phyloP scores from a whole-genome alignment of 2,329 filamentous ascomycete species.

The Paecilomyces formosus region DNA sequence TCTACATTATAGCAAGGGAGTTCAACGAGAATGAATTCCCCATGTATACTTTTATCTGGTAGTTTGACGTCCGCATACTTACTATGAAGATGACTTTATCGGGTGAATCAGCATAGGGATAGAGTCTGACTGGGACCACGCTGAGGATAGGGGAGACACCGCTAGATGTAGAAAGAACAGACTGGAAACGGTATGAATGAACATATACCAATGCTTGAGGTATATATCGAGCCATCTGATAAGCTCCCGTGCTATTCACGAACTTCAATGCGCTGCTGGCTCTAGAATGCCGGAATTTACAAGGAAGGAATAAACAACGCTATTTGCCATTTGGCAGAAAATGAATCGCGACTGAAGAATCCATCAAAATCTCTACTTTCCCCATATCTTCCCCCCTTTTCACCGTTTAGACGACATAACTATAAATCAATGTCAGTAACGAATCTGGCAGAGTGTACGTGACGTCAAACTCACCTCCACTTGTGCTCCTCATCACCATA shows the following conservation, averaged over 20 bases:
- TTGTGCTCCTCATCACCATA: conserved; percentile 88
- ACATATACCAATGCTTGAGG: too few species aligned
- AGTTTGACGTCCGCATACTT: too few species aligned
- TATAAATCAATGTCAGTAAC: neutral
- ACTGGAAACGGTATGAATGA: too few species aligned
- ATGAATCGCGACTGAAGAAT: neutral
- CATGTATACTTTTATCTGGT: too few species aligned
- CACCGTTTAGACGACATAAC: neutral
- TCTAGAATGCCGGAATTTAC: neutral
- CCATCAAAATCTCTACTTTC: neutral
- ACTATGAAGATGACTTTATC: too few species aligned
- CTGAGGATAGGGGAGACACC: too few species aligned
- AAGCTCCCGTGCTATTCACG: neutral
- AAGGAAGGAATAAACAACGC: neutral
- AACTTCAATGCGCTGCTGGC: neutral
- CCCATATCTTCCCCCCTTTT: neutral
- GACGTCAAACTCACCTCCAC: conserved; percentile 64
- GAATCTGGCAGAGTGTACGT: neutral
- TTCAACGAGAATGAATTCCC: too few species aligned
- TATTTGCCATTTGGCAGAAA: neutral
- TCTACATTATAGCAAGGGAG: too few species aligned
- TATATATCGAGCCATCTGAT: neutral
- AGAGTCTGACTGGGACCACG: too few species aligned
- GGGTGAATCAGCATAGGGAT: too few species aligned
- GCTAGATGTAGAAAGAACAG: too few species aligned